Conservation (phyloP, 2,329 filamentous ascomycete genomes). For the Fusarium sp. region DNA sequence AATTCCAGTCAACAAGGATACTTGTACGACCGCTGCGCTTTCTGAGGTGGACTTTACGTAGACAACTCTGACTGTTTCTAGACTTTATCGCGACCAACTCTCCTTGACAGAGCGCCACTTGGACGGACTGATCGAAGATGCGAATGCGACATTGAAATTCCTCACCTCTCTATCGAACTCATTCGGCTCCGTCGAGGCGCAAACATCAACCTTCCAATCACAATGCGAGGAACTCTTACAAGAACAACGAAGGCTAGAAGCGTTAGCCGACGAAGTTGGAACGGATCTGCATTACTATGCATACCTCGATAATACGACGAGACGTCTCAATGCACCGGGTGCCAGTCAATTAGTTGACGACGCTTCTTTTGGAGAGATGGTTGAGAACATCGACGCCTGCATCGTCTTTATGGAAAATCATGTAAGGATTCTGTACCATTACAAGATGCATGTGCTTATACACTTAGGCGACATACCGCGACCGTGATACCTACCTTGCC, state of each 20-base stretch:
- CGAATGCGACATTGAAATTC: conserved; percentile 79
- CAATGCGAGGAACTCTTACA: conserved; percentile 90
- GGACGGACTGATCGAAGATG: conserved; percentile 81
- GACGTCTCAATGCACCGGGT: conserved; percentile 90
- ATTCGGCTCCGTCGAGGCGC: conserved; percentile 87
- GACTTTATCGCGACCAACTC: conserved; percentile 84
- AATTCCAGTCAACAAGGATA: conserved; percentile 89
- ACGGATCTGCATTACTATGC: conserved; percentile 95
- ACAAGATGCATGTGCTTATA: conserved; percentile 2
- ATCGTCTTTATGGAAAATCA: conserved; percentile 92
- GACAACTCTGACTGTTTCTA: conserved; percentile 55
- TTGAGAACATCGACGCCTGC: conserved; percentile 88
- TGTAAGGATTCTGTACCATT: conserved; percentile 61
- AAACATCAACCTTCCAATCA: conserved; percentile 92
- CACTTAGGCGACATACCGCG: conserved; percentile 80
- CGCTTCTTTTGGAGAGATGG: conserved; percentile 87
- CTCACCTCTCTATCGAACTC: conserved; percentile 85
- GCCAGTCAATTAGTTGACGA: conserved; percentile 87
- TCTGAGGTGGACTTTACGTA: not conserved
- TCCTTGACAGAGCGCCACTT: conserved; percentile 85
- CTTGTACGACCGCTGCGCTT: conserved; percentile 66
- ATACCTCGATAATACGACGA: conserved; percentile 90
- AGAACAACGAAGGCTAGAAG: conserved; percentile 83
- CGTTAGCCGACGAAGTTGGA: conserved; percentile 85
- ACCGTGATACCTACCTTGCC: conserved; percentile 88